These are phyloP conservation scores for Cochliopodium minus DNA, from an alignment of 208 protist genomes.

Conservation along the genomic window DNA sequence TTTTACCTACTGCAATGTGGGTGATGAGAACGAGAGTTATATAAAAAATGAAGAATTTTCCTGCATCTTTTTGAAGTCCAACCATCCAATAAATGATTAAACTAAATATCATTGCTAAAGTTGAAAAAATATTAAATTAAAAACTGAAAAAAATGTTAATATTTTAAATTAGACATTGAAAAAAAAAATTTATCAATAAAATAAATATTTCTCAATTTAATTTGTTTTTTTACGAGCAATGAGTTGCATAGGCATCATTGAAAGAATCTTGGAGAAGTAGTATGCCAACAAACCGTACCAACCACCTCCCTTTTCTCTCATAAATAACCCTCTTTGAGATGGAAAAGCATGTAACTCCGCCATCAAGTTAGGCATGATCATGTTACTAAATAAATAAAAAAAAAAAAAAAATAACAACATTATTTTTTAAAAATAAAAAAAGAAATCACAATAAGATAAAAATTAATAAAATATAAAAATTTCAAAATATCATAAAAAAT, in stretches of 20 bases:
- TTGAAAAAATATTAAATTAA: background rate
- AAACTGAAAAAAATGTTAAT: background rate
- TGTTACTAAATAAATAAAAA: too few species aligned
- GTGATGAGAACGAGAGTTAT: too few species aligned
- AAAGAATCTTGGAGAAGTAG: slow-evolving; percentile 58
- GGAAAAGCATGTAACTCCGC: too few species aligned
- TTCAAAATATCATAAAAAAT: too few species aligned
- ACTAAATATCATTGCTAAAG: background rate
- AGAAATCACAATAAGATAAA: too few species aligned
- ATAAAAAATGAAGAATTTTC: background rate
- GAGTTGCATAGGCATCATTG: slow-evolving; percentile 57
- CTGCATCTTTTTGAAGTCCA: background rate
- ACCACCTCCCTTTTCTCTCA: slow-evolving; percentile 59
- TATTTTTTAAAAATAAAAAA: too few species aligned
- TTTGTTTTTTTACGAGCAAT: slow-evolving; percentile 49
- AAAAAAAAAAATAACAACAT: too few species aligned
- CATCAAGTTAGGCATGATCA: too few species aligned
- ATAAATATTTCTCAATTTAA: slow-evolving; percentile 46
- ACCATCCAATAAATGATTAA: background rate
- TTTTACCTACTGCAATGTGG: too few species aligned
- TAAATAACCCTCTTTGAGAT: slow-evolving; percentile 61
- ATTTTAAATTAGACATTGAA: background rate
- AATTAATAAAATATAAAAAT: too few species aligned
- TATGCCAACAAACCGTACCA: slow-evolving; percentile 61
- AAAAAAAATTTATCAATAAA: background rate